Evolutionary conservation across 345 rosid genomes (phyloP), one percentile per base, ranked within the genome.

Genomic region (Sonneratia caseolaris): DNA sequence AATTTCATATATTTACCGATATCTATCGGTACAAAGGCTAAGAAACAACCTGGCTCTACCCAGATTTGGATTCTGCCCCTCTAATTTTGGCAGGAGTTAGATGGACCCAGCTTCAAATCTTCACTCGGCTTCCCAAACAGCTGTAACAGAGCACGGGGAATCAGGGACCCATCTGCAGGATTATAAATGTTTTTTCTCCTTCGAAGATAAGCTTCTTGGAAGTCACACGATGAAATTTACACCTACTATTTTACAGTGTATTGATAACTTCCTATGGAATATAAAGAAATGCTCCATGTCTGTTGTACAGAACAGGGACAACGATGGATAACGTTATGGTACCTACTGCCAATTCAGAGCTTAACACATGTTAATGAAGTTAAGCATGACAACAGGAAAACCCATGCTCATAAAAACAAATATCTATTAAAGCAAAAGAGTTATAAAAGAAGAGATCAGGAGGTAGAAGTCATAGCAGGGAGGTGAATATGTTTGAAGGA

Each of bases 251-350:
- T 81, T 90, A 80, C 88, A 89, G 70, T 91, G 93, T 70, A 80
- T 86, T 38, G 93, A 82, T 2, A 94, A 73, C 68, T 79, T 81
- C 64, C 75, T 82, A 65, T 89, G 95, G 74, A 94, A 85, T 77
- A 80, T 66, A 51, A 96, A 91, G 35, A 85, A 91, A 72, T 75
- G 82, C 88, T 72, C 84, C 87, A 32, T 82, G 77, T 79, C 81
- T 88, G 83, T 84, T 79, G 87, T 94, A 91, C 76, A 90, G 72
- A 36, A 92, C 97, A 43, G 95, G 95, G 79, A 94, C 24, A 64
- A 96, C 90, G 71, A 94, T 83, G 71, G 92, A 85, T 59, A 94
- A 42, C 45, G 45, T 65, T 43, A 91, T 74, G 36, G 93, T 84
- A 75, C 96, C 97, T 94, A 87, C 61, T 72, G 75, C 69, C 81